Conservation (phyloP, 1,284 basidiomycete genomes). For the Athelia psychrophila region DNA sequence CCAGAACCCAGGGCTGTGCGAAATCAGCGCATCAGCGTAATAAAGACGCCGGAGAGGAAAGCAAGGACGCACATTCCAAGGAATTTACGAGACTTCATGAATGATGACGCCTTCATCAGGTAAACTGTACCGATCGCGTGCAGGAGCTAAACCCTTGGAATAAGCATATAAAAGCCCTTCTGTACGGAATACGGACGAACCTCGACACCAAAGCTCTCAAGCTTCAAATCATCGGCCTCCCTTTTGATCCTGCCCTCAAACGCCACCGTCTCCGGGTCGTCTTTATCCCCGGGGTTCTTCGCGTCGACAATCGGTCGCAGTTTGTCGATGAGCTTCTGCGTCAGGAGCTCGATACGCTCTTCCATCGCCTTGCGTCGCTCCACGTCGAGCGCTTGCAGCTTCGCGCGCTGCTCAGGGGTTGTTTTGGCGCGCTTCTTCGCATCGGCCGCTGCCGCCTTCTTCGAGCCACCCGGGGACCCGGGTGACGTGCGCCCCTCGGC, state of each 20-base stretch:
- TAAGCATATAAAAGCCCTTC: conserved; percentile 7
- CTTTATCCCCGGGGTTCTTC: conserved; percentile 80
- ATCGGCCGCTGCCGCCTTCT: conserved; percentile 31
- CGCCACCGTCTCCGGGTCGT: conserved; percentile 79
- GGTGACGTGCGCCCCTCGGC: conserved; percentile 7
- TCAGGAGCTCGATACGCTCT: conserved; percentile 70
- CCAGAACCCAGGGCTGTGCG: conserved; percentile 84
- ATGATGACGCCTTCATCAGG: conserved; percentile 90
- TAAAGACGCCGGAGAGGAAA: conserved; percentile 1
- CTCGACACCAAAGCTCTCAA: conserved; percentile 98
- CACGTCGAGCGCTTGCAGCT: conserved; percentile 77
- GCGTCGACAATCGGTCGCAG: conserved; percentile 89
- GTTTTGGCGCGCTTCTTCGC: conserved; percentile 60
- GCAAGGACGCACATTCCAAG: conserved; percentile 73
- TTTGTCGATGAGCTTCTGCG: conserved; percentile 78
- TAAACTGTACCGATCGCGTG: conserved; percentile 90
- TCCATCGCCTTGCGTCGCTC: conserved; percentile 81
- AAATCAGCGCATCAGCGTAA: conserved; percentile 5
- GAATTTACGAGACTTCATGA: conserved; percentile 90
- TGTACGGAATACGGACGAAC: conserved; percentile 36
- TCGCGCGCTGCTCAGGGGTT: conserved; percentile 81
- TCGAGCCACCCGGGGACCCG: conserved; percentile 20
- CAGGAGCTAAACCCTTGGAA: conserved; percentile 50
- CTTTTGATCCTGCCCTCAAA: conserved; percentile 79
- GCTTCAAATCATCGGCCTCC: conserved; percentile 95